These are phyloP conservation scores for Blastomyces emzantsi DNA, from an alignment of 2,329 filamentous ascomycete genomes.

Conservation along the genomic window DNA sequence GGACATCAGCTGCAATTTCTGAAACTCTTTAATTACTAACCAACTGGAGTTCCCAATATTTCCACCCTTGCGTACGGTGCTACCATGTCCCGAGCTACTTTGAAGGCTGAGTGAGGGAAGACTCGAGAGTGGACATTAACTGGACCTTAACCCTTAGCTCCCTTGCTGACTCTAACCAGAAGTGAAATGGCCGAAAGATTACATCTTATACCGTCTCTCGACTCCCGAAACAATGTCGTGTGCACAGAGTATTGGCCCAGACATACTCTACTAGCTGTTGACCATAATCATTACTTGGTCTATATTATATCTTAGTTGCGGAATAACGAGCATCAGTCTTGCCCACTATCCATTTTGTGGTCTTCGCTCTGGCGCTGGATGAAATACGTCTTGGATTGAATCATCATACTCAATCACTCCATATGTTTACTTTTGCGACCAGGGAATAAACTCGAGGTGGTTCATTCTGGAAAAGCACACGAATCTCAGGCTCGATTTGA, in stretches of 20 bases:
- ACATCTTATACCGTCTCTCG: too few species aligned
- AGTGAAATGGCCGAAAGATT: not conserved
- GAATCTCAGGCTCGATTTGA: not conserved
- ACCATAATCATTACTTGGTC: too few species aligned
- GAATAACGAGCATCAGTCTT: not conserved
- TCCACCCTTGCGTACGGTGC: too few species aligned
- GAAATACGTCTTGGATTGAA: not conserved
- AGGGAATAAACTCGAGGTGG: not conserved
- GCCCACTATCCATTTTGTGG: not conserved
- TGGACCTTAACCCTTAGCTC: slow-evolving; percentile 1
- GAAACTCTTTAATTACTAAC: not conserved
- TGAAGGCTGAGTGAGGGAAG: too few species aligned
- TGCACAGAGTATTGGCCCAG: not conserved
- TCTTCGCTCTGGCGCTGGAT: not conserved
- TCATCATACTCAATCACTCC: not conserved
- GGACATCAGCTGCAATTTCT: not conserved
- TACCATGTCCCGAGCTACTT: too few species aligned
- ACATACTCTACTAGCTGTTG: too few species aligned
- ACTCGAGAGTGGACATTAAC: too few species aligned
- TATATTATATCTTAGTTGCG: not conserved
- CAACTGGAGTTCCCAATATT: too few species aligned
- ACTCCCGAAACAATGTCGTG: not conserved
- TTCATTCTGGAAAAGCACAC: not conserved
- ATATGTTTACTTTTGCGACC: not conserved
- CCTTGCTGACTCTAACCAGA: not conserved